Evolutionary conservation across 805 yeast species (phyloP), one percentile per base, ranked within the genome.

Genomic region (Helenozyma baotianmanensis): DNA sequence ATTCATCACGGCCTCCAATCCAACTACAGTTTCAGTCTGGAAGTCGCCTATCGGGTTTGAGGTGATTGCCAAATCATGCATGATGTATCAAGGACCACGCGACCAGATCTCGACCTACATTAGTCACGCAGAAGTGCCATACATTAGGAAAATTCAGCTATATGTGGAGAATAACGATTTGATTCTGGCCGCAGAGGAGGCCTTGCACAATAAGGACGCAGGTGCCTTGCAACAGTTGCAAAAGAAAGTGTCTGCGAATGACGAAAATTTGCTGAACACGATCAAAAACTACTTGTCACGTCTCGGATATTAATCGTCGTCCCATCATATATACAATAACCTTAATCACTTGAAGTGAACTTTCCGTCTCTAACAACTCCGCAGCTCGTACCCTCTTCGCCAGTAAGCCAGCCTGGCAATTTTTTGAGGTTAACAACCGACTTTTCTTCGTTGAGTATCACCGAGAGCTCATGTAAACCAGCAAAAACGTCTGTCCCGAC

Each of bases 401-500:
- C 95, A 4, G 89, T 77, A 21, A 85, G 54, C 89, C 88, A 85
- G 19, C 77, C 72, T 1, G 95, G 95, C 11, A 82, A 57, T 0
- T 44, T 61, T n/a, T 67, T 60, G 0, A 82, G 71, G 43, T 82
- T 71, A 2, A 79, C 56, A 0, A 68, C 47, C 71, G 41, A 59
- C 36, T 32, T 62, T 63, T 45, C 39, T 12, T 52, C 51, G 1
- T 38, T 31, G 2, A 55, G 42, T 10, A 23, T 16, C 2, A 55
- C 59, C 17, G 87, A 72, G 12, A 85, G 61, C 47, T 82, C 80
- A 53, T 82, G 87, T 23, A 85, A 48, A 0, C 95, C 95, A 2
- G 77, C 94, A 66, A 79, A 85, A 0, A 86, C 71, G 51, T 85
- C 94, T 13, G 62, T 65, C 1, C 95, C 95, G 3, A 68, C 58